phyloP scores from a whole-genome alignment of 257 asterid genomes.

The Solanum megistacrolobum region DNA sequence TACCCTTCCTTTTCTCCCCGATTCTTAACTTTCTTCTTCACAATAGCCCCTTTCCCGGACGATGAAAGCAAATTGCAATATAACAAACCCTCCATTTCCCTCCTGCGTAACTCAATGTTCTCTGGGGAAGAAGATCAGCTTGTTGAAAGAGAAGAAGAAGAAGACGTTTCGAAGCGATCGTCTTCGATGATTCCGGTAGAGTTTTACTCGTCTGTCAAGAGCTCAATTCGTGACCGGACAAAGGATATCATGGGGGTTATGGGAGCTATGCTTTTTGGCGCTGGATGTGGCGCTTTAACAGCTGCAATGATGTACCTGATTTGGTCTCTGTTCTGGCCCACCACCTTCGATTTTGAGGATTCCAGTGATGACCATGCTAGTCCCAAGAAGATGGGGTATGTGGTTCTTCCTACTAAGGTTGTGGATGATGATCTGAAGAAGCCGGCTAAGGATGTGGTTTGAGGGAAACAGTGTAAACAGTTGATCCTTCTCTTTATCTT shows the following conservation, averaged over 20 bases:
- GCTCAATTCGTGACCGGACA: conserved; percentile 56
- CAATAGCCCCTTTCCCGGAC: conserved; percentile 19
- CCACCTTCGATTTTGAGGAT: conserved; percentile 2
- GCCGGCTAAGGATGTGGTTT: conserved; percentile 46
- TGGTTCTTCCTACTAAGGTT: conserved; percentile 27
- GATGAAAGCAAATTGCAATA: neutral
- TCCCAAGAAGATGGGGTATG: conserved; percentile 41
- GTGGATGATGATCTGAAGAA: conserved; percentile 40
- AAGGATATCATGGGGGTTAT: conserved; percentile 17
- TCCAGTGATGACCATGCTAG: conserved; percentile 28
- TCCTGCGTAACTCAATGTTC: neutral
- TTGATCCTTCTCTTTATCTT: neutral
- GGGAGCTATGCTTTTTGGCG: conserved; percentile 44
- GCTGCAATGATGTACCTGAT: conserved; percentile 53
- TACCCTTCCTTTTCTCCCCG: conserved; percentile 30
- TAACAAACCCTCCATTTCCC: conserved; percentile 9
- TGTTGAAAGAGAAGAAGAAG: neutral
- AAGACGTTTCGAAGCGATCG: neutral
- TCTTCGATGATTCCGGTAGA: conserved; percentile 23
- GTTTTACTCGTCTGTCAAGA: conserved; percentile 42
- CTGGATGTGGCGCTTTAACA: conserved; percentile 67
- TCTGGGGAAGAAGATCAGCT: neutral
- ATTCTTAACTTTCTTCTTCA: conserved; percentile 27
- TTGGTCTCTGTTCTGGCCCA: conserved; percentile 42
- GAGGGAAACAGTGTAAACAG: conserved; percentile 6